phyloP scores from a whole-genome alignment of 371 early-diverging fungal species.

The Rhizopus stolonifer region DNA sequence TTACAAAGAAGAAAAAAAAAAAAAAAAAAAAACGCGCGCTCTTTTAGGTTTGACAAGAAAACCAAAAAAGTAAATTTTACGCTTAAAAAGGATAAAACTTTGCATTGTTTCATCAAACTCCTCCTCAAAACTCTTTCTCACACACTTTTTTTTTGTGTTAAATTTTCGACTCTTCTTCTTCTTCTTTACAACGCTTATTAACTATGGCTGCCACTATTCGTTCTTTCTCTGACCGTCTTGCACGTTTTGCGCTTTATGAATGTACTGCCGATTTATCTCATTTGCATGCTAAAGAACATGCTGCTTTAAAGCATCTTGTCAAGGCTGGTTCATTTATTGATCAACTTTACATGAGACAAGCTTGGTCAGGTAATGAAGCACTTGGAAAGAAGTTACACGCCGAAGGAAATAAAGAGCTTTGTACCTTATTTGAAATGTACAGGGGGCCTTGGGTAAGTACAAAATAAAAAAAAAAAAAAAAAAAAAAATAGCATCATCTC shows the following conservation, averaged over 20 bases:
- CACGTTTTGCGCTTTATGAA: slow-evolving; percentile 55
- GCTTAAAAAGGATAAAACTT: too few relatives aligned
- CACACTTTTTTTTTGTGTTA: not conserved
- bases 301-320: slow-evolving; percentile 66
- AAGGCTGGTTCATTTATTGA: slow-evolving; percentile 65
- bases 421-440: slow-evolving; percentile 63
- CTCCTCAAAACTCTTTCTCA: too few relatives aligned
- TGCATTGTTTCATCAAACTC: too few relatives aligned
- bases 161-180: not conserved
- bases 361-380: slow-evolving; percentile 67
- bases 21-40: too few relatives aligned
- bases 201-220: slow-evolving; percentile 30
- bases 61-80: too few relatives aligned
- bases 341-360: slow-evolving; percentile 68
- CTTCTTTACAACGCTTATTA: not conserved
- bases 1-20: too few relatives aligned
- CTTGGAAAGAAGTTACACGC: slow-evolving; percentile 53
- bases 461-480: too few relatives aligned
- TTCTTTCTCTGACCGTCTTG: slow-evolving; percentile 35
- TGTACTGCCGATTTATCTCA: slow-evolving; percentile 62
- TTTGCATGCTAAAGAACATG: slow-evolving; percentile 58
- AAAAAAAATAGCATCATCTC: too few relatives aligned
- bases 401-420: slow-evolving; percentile 36
- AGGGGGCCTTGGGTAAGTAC: slow-evolving; percentile 78
- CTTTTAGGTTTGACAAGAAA: too few relatives aligned